Base-by-base conservation (phyloP, 148 eudicot genomes). In the Selenicereus undatus region DNA sequence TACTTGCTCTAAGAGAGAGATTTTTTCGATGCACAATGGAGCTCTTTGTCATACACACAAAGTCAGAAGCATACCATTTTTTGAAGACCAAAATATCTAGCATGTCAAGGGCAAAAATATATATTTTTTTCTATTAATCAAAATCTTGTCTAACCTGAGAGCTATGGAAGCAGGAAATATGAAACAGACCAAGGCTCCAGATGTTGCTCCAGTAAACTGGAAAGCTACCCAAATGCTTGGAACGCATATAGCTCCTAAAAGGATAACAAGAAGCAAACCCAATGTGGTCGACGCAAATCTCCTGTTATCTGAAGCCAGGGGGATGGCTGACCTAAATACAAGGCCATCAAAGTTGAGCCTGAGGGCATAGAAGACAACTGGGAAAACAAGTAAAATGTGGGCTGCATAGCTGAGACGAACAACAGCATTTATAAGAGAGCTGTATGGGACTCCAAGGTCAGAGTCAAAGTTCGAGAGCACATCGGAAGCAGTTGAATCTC, bases 211-310 rank as follows among this genome's bases (percentile, higher is more conserved):
- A 56, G 97, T 95, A 79, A 95, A 95, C 87, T 95, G 96, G 82
- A 95, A 95, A 78, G 97, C 99, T 70, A 90, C 92, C 97, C 99
- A 95, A 52, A 95, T 93, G 87, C 93, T 93, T 13, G 99, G 99
- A 60, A 93, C 87, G 79, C 89, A 95, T 77, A 92, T 90, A 75
- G 99, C 97, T 82, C 94, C 99, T 66, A 92, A 45, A 68, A 93
- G 88, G 77, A 90, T 86, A 68, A 91, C 78, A 29, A 83, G 30
- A 71, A 95, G 82, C 83, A 95, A 89, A 71, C 91, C 91, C 83
- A 81, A 26, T 32, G 93, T 93, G 76, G 86, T 84, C 35, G 85
- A 80, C 35, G 87, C 87, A 82, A 89, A 93, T 84, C 95, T 88
- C 78, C 84, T 17, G 76, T 84, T 86, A 81, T 93, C 93, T 50